Evolutionary conservation across 1,139 yeast species (phyloP), one percentile per base, ranked within the genome.

Genomic region (Geotrichum fermentans): DNA sequence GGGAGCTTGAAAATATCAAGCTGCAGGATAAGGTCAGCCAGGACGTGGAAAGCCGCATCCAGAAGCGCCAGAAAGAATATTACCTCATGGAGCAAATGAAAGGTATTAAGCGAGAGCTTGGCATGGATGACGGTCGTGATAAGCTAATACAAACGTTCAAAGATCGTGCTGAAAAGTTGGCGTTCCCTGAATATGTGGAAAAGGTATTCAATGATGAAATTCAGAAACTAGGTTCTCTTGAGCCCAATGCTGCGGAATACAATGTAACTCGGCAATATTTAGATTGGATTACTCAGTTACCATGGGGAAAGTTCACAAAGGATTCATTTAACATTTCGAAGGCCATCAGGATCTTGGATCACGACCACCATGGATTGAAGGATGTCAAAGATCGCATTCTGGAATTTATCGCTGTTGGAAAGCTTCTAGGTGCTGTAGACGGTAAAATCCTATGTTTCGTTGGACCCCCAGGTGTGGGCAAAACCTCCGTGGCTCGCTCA

Each of bases 381-480:
- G 80, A 81, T 53, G 94, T 86, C 39, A 90, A 90, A 65, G 83
- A 78, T 55, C 75, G 97, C 55, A 77, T 90, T 51, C 67, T 89
- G 45, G 96, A 89, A 63, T 87, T 71, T 49, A 68, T 71, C 51
- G 73, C 75, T 16, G 72, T 71, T 26, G 95, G 95, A 43, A 84
- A 83, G 61, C 74, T 87, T 30, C 72, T 86, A 16, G 96, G 96
- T 47, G 83, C 87, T 56, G 94, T 89, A 18, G 94, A 88, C 61
- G 97, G 97, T 63, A 89, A 89, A 66, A 92, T 92, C 51, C 74
- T 92, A 51, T 89, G 97, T 71, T 83, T 92, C 60, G 95, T 88
- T 41, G 98, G 98, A 20, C 97, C 97, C 16, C 98, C 98, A 2
- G 98, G 98, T 70, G 96, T 95, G 24, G 98, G 98, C 68, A 92